These are phyloP conservation scores for Lachnellula suecica DNA, from an alignment of 2,329 filamentous ascomycete species.

Conservation along the genomic window DNA sequence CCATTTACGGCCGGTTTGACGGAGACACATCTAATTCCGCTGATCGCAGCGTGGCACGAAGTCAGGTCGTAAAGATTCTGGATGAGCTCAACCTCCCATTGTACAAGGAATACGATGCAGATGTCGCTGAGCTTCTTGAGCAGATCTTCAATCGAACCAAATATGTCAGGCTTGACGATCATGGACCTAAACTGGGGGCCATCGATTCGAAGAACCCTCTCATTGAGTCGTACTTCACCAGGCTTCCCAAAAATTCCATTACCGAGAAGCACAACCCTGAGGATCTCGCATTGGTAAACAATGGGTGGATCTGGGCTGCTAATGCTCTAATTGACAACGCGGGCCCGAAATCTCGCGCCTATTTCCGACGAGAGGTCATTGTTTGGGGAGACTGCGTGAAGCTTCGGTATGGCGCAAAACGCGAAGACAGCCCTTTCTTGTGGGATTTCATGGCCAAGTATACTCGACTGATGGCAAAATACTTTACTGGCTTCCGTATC, in stretches of 20 bases:
- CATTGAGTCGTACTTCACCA: constrained; percentile 93
- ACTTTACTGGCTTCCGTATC: constrained; percentile 93
- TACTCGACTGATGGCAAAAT: constrained; percentile 86
- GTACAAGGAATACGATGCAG: constrained; percentile 88
- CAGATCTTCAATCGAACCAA: constrained; percentile 94
- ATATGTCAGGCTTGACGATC: constrained; percentile 87
- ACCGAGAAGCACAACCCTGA: constrained; percentile 75
- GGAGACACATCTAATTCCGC: constrained; percentile 44
- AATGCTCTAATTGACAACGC: constrained; percentile 94
- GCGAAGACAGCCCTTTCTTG: constrained; percentile 84
- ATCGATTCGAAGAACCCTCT: constrained; percentile 77
- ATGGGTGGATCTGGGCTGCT: constrained; percentile 98
- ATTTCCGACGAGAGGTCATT: constrained; percentile 92
- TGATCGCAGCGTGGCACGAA: constrained; percentile 50
- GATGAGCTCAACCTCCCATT: constrained; percentile 84
- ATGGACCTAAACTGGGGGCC: constrained; percentile 82
- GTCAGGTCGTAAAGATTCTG: constrained; percentile 62
- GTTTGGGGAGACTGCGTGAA: constrained; percentile 99
- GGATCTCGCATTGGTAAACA: constrained; percentile 84
- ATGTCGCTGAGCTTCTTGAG: constrained; percentile 79
- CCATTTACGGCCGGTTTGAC: constrained; percentile 68
- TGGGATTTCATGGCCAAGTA: constrained; percentile 97
- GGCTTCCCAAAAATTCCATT: constrained; percentile 74
- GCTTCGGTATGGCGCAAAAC: constrained; percentile 79
- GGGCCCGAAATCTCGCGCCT: constrained; percentile 85